These are phyloP conservation scores for Tubosaeta sp. DNA, from an alignment of 768 basidiomycete genomes.

Conservation along the genomic window DNA sequence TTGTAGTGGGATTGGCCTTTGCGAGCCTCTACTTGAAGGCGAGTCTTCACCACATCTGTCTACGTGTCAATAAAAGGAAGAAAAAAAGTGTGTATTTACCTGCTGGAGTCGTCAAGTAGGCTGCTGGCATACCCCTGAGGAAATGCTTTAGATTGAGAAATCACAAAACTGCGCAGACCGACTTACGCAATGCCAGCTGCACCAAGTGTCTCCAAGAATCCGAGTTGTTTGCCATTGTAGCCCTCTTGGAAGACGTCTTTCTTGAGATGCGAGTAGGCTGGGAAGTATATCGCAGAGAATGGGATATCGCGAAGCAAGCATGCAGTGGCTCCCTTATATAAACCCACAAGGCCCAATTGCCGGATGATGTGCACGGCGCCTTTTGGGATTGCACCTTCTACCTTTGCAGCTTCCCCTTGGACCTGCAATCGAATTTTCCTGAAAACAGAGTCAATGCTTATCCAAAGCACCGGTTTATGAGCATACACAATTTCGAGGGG, in stretches of 20 bases:
- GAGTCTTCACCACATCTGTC: conserved; percentile 94
- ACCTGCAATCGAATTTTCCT: conserved; percentile 93
- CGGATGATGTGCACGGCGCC: conserved; percentile 92
- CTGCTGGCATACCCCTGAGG: conserved; percentile 92
- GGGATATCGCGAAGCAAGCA: conserved; percentile 95
- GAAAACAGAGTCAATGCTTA: background rate
- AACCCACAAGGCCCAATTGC: conserved; percentile 85
- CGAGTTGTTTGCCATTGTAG: conserved; percentile 88
- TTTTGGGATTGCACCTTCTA: conserved; percentile 72
- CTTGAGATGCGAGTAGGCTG: conserved; percentile 85
- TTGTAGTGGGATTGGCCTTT: conserved; percentile 91
- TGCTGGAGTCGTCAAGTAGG: conserved; percentile 88
- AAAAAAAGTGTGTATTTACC: conserved; percentile 42
- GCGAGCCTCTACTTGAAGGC: conserved; percentile 88
- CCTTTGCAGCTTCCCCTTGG: conserved; percentile 92
- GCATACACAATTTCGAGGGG: conserved; percentile 92
- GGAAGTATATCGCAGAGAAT: conserved; percentile 92
- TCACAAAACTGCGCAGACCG: conserved; percentile 11
- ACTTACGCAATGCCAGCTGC: conserved; percentile 81
- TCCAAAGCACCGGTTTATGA: background rate
- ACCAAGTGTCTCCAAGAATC: conserved; percentile 83
- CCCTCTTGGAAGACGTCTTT: conserved; percentile 95
- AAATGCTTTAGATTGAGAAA: conserved; percentile 26
- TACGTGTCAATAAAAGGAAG: conserved; percentile 11
- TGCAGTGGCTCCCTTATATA: conserved; percentile 91